Evolutionary conservation across 768 basidiomycete species (phyloP).

Genomic region (Tricholoma bakamatsutake): DNA sequence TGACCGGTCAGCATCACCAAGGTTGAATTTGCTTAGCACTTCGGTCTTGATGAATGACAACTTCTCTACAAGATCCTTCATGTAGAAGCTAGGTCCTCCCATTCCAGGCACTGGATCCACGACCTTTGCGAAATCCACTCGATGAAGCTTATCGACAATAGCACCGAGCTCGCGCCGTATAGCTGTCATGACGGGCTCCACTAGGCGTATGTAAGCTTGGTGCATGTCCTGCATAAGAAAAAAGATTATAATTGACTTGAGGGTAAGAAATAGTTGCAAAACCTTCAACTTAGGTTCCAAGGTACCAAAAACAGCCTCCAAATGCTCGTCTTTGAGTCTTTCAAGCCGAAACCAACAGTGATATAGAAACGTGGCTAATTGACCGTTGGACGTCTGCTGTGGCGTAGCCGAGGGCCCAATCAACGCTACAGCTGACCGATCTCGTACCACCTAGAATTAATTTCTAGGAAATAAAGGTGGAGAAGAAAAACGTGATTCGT

Average conservation of each 20-base stretch:
- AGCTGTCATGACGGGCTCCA: conserved; percentile 57
- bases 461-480: not conserved
- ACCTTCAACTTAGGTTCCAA: conserved; percentile 60
- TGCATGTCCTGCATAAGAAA: conserved; percentile 39
- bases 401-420: conserved; percentile 73
- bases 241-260: conserved; percentile 1
- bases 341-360: conserved; percentile 65
- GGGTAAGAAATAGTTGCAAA: conserved; percentile 12
- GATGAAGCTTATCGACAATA: conserved; percentile 79
- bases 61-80: conserved; percentile 90
- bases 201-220: conserved; percentile 46
- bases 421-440: conserved; percentile 72
- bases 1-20: conserved; percentile 65
- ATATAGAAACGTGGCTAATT: conserved; percentile 74
- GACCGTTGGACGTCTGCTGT: conserved; percentile 73
- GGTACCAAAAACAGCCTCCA: conserved; percentile 47
- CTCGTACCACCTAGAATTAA: conserved; percentile 62
- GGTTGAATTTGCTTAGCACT: conserved; percentile 59
- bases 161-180: conserved; percentile 77
- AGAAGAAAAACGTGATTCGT: conserved; percentile 19
- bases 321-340: conserved; percentile 64
- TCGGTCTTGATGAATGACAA: conserved; percentile 76
- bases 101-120: conserved; percentile 60
- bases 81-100: conserved; percentile 75
- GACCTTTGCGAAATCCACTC: conserved; percentile 73